Base-by-base conservation (phyloP, 176 grass and related monocot species). In the Phyllostachys edulis region DNA sequence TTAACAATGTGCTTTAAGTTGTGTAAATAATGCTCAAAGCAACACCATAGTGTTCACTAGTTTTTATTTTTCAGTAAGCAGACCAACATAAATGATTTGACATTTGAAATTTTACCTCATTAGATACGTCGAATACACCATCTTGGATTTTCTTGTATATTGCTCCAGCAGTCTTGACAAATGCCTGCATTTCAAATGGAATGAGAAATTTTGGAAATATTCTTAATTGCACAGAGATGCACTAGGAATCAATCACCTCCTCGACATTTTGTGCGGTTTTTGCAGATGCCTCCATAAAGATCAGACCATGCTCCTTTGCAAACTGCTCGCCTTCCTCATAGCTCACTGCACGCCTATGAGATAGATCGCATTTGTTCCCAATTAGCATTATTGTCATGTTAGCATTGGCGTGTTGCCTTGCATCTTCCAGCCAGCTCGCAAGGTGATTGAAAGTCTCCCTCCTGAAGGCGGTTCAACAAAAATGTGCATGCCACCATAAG, bases 391-490 rank as follows among this genome's bases (percentile, higher is more conserved):
- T 90, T n/a, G 87, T 88, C 92, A 94, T 94, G 70, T 91, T 94
- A 34, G 93, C 85, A 40, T 86, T 94, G 0, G 92, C 87, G 12
- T 92, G 93, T n/a, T 94, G 85, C 85, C 90, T 92, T 60, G 92
- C 92, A 71, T 94, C 92, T 67, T 94, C 92, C 37, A 94, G 82
- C 92, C 92, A 92, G 78, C 92, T 94, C 9, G 85, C 92, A 6
- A 94, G 92, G 71, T 94, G 92, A 54, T 94, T 94, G 52, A 94
- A 94, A 27, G 90, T 94, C 88, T 94, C 93, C 82, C 93, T 92
- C 87, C 93, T 94, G 75, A 45, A 77, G 17, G 55, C 1, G 8
- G 27, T 49, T 62, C 23, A 74, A 23, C 12, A 74, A n/a, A 41
- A 15, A 65, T 14, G 37, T 10, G 38, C 20, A 41, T 8, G 60